Evolutionary conservation across 768 basidiomycete species (phyloP).

Genomic region (Candolleomyces efflorescens): DNA sequence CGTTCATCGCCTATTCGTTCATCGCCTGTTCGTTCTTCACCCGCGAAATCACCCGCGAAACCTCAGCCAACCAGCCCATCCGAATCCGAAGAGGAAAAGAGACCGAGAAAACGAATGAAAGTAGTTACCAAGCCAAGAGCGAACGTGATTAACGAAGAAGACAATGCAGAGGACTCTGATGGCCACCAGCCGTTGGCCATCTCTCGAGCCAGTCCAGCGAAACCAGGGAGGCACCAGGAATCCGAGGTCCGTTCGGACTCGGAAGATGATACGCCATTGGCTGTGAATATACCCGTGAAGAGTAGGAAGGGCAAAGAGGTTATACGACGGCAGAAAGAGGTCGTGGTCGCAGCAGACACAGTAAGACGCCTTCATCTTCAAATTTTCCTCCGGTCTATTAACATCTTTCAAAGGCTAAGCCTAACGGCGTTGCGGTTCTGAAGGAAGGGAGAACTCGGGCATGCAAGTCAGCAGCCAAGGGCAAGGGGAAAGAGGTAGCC

Average conservation of each 20-base stretch:
- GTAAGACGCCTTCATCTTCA: neutral
- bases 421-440: neutral
- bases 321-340: neutral
- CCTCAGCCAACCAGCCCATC: neutral
- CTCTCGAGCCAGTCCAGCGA: neutral
- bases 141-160: neutral
- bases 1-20: conserved; percentile 34
- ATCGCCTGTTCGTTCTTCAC: no score
- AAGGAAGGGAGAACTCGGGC: conserved; percentile 1
- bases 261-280: conserved; percentile 37
- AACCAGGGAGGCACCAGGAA: conserved; percentile 8
- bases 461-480: neutral
- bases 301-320: conserved; percentile 17
- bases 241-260: conserved; percentile 14
- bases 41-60: no score
- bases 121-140: neutral
- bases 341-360: neutral
- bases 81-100: neutral
- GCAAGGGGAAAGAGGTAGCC: conserved; percentile 6
- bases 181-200: neutral
- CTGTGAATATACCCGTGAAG: conserved; percentile 12
- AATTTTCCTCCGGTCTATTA: neutral
- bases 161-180: neutral
- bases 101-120: neutral
- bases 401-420: neutral